Evolutionary conservation across 768 basidiomycete genomes (phyloP).

Genomic region (Kwoniella mangroviensis): DNA sequence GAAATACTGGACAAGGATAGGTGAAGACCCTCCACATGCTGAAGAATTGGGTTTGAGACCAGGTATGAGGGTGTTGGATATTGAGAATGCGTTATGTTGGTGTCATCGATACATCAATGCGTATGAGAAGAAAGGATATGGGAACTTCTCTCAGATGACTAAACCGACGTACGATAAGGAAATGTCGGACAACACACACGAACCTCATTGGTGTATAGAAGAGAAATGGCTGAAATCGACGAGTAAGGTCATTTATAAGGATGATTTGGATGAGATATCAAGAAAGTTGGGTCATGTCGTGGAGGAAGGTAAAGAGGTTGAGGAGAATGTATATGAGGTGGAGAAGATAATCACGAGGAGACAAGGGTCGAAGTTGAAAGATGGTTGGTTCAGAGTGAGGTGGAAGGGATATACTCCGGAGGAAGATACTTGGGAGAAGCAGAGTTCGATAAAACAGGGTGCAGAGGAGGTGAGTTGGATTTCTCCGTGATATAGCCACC

Average conservation of each 20-base stretch:
- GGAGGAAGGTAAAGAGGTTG: background rate
- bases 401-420: conserved; percentile 43
- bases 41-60: conserved; percentile 31
- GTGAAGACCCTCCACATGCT: conserved; percentile 36
- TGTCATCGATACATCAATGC: conserved; percentile 66
- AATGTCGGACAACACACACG: conserved; percentile 6
- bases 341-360: conserved; percentile 35
- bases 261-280: conserved; percentile 22
- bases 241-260: conserved; percentile 11
- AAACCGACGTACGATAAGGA: conserved; percentile 4
- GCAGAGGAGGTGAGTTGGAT: conserved; percentile 17
- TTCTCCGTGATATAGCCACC: background rate
- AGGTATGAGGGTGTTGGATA: conserved; percentile 38
- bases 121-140: conserved; percentile 84
- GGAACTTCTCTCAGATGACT: conserved; percentile 68
- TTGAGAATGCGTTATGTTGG: conserved; percentile 45
- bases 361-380: conserved; percentile 21
- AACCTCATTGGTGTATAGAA: conserved; percentile 39
- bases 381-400: conserved; percentile 40
- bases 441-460: conserved; percentile 22
- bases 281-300: conserved; percentile 11
- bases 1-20: conserved; percentile 37
- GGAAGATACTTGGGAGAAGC: conserved; percentile 44
- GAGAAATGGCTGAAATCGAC: conserved; percentile 6
- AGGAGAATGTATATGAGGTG: conserved; percentile 37